Conservation (phyloP, 768 basidiomycete species). For the Pleurotus eryngii region DNA sequence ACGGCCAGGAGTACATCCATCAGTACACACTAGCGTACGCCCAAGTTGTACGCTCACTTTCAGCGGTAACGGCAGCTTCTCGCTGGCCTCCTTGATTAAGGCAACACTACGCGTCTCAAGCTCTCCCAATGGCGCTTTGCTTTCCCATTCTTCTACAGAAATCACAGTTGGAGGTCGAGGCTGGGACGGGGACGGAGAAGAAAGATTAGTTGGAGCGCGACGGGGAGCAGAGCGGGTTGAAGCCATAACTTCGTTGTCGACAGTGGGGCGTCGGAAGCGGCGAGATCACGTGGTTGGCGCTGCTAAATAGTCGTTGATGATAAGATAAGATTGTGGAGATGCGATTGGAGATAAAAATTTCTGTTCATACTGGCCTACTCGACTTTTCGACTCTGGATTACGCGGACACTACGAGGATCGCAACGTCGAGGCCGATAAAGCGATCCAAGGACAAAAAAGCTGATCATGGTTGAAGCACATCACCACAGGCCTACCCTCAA, state of each 20-base stretch:
- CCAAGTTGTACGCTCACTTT: conserved; percentile 50
- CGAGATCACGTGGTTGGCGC: not conserved
- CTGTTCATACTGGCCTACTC: not conserved
- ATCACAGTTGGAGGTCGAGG: conserved; percentile 40
- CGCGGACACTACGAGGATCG: not conserved
- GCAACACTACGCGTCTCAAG: conserved; percentile 64
- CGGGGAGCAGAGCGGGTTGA: conserved; percentile 7
- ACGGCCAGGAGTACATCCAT: not conserved
- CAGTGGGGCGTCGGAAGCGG: no score
- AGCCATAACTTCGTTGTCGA: conserved; percentile 2
- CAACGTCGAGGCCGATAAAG: not conserved
- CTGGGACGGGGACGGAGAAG: conserved; percentile 29
- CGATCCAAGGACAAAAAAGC: not conserved
- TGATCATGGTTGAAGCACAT: conserved; percentile 38
- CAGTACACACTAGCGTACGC: no score
- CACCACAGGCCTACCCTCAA: conserved; percentile 87
- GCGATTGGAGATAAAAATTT: not conserved
- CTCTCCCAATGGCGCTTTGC: conserved; percentile 73
- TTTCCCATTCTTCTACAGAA: conserved; percentile 90
- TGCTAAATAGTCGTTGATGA: not conserved
- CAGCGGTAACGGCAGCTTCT: conserved; percentile 57
- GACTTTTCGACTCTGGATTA: not conserved
- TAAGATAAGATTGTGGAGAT: not conserved
- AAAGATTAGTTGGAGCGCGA: conserved; percentile 7
- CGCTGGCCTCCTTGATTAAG: conserved; percentile 57